Base-by-base conservation (phyloP, 2,329 filamentous ascomycete species). In the Corinectria fuckeliana region DNA sequence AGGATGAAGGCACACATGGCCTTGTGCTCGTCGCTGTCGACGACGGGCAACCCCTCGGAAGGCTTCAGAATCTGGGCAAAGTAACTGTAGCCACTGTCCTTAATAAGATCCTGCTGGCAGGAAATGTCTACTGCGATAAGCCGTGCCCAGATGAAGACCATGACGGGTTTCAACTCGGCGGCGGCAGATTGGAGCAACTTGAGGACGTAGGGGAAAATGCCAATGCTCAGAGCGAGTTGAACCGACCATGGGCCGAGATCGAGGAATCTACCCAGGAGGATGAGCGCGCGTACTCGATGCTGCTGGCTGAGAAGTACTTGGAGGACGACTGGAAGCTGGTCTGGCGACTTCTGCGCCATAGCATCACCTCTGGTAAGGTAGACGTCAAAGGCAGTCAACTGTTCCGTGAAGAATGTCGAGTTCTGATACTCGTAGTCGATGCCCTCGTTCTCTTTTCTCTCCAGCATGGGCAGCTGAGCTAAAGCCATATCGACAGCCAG, bases 1-100 rank as follows among this genome's bases (percentile, higher is more conserved):
- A 98, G 87, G 62, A 99, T 97, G 73, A 99, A 99, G 2, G 95
- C 93, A 74, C 95, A 98, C 95, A 99, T 99, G 41, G 95, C 95
- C 72, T 96, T 92, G 80, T 99, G 95, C 77, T 98, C 95, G 67
- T 93, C 92, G 54, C 89, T 89, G 72, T 97, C 96, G 30, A 90
- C 88, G 20, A 97, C 90, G 0, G 93, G 92, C 49, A 98, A 89
- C 2, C 87, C 87, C 64, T 93, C 92, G 9, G 86, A 86, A 2
- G 93, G 92, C 71, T 93, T 94, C 64, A 98, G 84, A 52, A 98
- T 97, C 62, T 89, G 90, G 51, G 95, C 93, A 75, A 99, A 99
- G 78, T 99, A 99, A 70, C 92, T 92, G 72, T 97, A 98, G 6
- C 95, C 95, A 70, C 93, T 97, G 73, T 99, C 95, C 77, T 98